A percentile compares a stretch with the other conserved stretches of the same genome.
Evolutionary conservation across 352 stramenopile species (phyloP).

Genomic region (Aphanomyces cochlioides): DNA sequence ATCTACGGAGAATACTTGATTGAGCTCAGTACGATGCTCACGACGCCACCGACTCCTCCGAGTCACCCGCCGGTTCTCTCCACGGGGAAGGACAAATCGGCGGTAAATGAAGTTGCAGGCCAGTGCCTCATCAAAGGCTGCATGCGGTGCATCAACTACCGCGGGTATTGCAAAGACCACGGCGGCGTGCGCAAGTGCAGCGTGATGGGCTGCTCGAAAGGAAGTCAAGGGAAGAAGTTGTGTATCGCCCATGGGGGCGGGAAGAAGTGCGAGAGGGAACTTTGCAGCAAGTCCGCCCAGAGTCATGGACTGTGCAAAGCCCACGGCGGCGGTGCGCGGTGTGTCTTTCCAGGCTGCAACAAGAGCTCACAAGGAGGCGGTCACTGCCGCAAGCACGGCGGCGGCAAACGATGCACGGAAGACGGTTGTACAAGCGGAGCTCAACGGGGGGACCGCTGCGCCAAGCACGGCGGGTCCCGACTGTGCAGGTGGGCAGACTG

Average conservation of each 20-base stretch:
- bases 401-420: slow-evolving; percentile 24
- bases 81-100: not conserved
- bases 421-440: slow-evolving; percentile 17
- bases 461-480: slow-evolving; percentile 28
- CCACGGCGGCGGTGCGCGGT: slow-evolving; percentile 23
- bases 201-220: slow-evolving; percentile 27
- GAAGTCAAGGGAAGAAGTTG: slow-evolving; percentile 25
- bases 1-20: not conserved
- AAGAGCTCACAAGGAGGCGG: slow-evolving; percentile 28
- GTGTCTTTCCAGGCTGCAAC: slow-evolving; percentile 20
- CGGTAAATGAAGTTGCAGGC: slow-evolving; percentile 19
- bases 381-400: slow-evolving; percentile 21
- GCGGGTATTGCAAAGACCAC: slow-evolving; percentile 33
- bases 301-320: slow-evolving; percentile 29
- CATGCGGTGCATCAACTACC: slow-evolving; percentile 67
- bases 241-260: slow-evolving; percentile 27
- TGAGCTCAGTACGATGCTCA: not conserved
- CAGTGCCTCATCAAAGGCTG: slow-evolving; percentile 42
- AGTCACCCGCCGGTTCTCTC: not conserved
- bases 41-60: not conserved
- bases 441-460: slow-evolving; percentile 20
- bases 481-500: slow-evolving; percentile 22
- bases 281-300: slow-evolving; percentile 27
- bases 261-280: slow-evolving; percentile 22
- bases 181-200: slow-evolving; percentile 24